Percentiles rank a stretch among this genome's conserved stretches.
These are phyloP conservation scores for Entophlyctis luteolus DNA, from an alignment of 192 early-diverging fungal genomes.

Conservation along the genomic window DNA sequence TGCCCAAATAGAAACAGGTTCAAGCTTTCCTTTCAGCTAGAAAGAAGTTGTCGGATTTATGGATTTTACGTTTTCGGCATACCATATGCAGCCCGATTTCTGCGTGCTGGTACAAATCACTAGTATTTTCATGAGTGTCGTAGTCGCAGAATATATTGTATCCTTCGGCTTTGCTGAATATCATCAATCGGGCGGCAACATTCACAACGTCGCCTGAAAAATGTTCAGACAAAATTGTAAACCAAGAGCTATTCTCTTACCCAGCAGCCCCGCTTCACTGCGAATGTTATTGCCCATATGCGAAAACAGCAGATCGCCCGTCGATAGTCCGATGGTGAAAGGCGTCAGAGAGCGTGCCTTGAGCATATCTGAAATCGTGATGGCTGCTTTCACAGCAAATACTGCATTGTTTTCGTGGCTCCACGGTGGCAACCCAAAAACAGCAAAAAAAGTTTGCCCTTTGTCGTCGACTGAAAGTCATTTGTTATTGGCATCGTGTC, in stretches of 20 bases:
- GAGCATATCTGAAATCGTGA: slow-evolving; percentile 13
- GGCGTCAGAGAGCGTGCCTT: slow-evolving; percentile 10
- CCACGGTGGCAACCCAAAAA: slow-evolving; percentile 34
- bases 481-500: background rate
- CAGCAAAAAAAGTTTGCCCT: slow-evolving; percentile 28
- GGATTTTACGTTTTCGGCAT: background rate
- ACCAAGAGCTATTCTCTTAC: background rate
- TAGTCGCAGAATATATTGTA: slow-evolving; percentile 30
- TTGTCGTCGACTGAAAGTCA: slow-evolving; percentile 26
- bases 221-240: background rate
- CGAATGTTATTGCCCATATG: slow-evolving; percentile 27
- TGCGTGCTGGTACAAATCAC: slow-evolving; percentile 20
- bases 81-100: slow-evolving; percentile 30
- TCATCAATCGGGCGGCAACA: slow-evolving; percentile 28
- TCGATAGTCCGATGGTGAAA: slow-evolving; percentile 25
- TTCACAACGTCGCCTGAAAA: slow-evolving; percentile 28
- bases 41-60: background rate
- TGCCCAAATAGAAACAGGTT: slow-evolving; percentile 28
- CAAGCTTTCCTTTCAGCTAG: slow-evolving; percentile 29
- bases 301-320: slow-evolving; percentile 32
- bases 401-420: slow-evolving; percentile 33
- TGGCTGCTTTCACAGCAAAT: slow-evolving; percentile 21
- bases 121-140: slow-evolving; percentile 23
- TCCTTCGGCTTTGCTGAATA: slow-evolving; percentile 12
- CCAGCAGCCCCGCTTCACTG: slow-evolving; percentile 31